Percentiles rank a stretch among this genome's conserved stretches.
These are phyloP conservation scores for Erysimum cheiranthoides DNA, from an alignment of 345 rosid species.

Conservation along the genomic window DNA sequence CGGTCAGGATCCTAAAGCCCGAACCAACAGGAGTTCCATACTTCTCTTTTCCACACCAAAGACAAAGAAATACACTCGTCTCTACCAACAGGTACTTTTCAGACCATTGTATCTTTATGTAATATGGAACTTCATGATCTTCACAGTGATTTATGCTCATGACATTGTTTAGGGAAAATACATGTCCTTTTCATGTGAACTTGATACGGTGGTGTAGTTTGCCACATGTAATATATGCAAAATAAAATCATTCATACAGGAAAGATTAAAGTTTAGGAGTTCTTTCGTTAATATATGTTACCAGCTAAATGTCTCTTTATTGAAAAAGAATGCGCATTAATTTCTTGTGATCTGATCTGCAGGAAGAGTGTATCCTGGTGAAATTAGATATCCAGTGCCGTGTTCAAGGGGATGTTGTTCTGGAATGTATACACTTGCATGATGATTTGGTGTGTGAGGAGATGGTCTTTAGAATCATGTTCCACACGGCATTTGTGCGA, in stretches of 20 bases:
- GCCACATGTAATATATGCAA: background rate
- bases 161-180: conserved; percentile 1
- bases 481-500: conserved; percentile 92
- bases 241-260: background rate
- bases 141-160: conserved; percentile 11
- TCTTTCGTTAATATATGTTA: conserved; percentile 2
- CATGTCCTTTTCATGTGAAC: conserved; percentile 19
- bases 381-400: conserved; percentile 83
- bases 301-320: conserved; percentile 6
- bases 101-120: conserved; percentile 34
- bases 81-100: conserved; percentile 67
- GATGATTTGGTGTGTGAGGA: conserved; percentile 74
- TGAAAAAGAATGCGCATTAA: background rate
- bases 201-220: background rate
- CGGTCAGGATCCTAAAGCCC: conserved; percentile 83
- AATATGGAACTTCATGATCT: conserved; percentile 4
- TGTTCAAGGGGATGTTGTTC: conserved; percentile 93
- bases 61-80: conserved; percentile 64
- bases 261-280: background rate
- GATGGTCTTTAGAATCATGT: conserved; percentile 86
- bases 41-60: conserved; percentile 79
- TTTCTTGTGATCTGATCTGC: conserved; percentile 43
- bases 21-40: conserved; percentile 81
- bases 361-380: conserved; percentile 84
- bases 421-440: conserved; percentile 87